Base-by-base conservation (phyloP, 2,329 filamentous ascomycete genomes). In the Leptodontidium sp. region DNA sequence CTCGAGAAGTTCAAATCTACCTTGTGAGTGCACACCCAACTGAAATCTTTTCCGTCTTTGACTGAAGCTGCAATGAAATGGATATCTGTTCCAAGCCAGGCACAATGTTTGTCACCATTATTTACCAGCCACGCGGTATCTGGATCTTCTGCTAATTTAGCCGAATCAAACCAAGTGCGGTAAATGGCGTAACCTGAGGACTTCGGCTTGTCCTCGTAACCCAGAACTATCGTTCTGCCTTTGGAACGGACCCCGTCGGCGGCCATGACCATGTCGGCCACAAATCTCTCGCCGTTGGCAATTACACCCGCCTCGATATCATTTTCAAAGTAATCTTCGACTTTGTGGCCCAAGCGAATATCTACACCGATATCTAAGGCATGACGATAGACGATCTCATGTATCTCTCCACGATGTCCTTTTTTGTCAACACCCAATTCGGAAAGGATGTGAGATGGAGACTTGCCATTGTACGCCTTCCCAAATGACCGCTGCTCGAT, bases 11-110 rank as follows among this genome's bases (percentile, higher is more conserved):
- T 29, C 70, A 62, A 12, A 73, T 74, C 66, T 68, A 82, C 81
- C 69, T 80, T 82, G 71, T 85, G 83, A 38, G 86, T 87, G 64
- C 84, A 84, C 6, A 86, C 85, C 85, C 85, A 87, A 65, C 80
- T 84, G 70, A 87, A 83, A 68, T 86, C 84, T 59, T 81, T 80
- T 9, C 84, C 84, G 45, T 81, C 80, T 75, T 87, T 86, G 67
- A 87, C 82, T 0, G 83, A 82, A 1, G 84, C 85, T 7, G 82
- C 83, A 45, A 67, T 59, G 29, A 63, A 62, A 57, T 67, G 50
- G 38, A 62, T 58, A 58, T 67, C 59, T 12, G 61, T 52, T 43
- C 59, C 50, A 32, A 40, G 35, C 65, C 65, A 53, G 53, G 49
- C 32, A 66, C 65, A 58, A 66, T 66, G 35, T 49, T 55, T 35